Base-by-base conservation (phyloP, 2,329 filamentous ascomycete genomes). In the Nigrospora sphaerica region DNA sequence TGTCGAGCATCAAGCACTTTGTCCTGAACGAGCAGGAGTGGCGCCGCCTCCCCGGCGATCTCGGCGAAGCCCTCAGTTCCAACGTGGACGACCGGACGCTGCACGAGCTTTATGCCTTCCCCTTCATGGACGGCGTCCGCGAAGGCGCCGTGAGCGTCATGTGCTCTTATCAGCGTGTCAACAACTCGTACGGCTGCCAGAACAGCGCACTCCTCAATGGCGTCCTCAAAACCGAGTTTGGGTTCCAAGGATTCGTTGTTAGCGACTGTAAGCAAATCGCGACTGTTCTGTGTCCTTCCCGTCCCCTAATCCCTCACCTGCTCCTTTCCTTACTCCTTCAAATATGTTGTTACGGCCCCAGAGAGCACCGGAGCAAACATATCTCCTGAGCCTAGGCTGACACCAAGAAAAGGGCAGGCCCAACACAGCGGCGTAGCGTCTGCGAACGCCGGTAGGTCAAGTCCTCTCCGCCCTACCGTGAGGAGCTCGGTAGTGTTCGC, bases 61-160 rank as follows among this genome's bases (percentile, higher is more conserved):
- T 36, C 38, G 72, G 47, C 34, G 47, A 49, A 38, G 34, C 47
- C 12, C 36, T 49, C 4, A 76, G 72, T 32, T 45, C 47, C 23
- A 52, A 49, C 37, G 40, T 44, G 10, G 45, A 49, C 41, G 64
- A 67, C 46, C 59, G 64, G 36, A 59, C 62, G 1, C 49, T 67
- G 43, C 86, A 89, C 58, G 86, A 90, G 64, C 69, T 95, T 2
- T 95, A 95, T 57, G 76, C 83, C 0, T 95, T 89, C 88, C 90
- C 89, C 0, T 95, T 95, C 61, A 85, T 82, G 2, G 85, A 95
- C 54, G 83, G 82, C 13, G 73, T 95, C n/a, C 80, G 78, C 46
- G 87, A 85, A 6, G 88, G 88, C n/a, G 44, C 35, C 28, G 88
- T 92, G 2, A 87, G 80, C 0, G 77, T 92, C 44, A 95, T 95